Evolutionary conservation across 306 rosid species (phyloP).

Genomic region (Citrullus amarus): DNA sequence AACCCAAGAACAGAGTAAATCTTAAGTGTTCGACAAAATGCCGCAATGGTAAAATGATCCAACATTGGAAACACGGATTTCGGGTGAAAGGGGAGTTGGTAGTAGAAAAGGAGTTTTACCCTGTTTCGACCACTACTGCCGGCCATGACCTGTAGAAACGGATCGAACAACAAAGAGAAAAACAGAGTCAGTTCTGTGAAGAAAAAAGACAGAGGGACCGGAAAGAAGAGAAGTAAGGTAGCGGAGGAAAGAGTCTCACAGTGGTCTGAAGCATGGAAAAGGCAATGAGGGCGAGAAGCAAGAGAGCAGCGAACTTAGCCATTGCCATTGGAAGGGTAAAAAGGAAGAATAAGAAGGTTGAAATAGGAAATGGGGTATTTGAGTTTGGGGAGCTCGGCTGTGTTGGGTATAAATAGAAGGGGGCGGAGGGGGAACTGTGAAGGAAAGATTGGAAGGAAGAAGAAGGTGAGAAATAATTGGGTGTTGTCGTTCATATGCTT

Average conservation of each 20-base stretch:
- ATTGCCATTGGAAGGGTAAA: conserved; percentile 28
- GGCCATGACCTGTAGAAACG: conserved; percentile 44
- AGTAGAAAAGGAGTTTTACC: conserved; percentile 15
- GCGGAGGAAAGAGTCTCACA: conserved; percentile 20
- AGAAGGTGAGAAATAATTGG: conserved; percentile 1
- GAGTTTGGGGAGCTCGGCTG: neutral
- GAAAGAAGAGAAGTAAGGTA: neutral
- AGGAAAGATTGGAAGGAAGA: neutral
- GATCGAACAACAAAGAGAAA: neutral
- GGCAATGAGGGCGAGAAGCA: conserved; percentile 50
- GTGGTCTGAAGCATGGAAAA: conserved; percentile 52
- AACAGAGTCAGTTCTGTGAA: neutral
- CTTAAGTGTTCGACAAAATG: neutral
- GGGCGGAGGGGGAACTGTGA: too few relatives aligned
- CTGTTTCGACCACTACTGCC: conserved; percentile 16
- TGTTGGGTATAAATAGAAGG: conserved; percentile 32
- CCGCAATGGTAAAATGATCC: neutral
- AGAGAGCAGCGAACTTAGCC: conserved; percentile 31
- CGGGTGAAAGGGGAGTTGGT: neutral
- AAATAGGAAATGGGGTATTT: neutral
- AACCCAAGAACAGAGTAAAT: neutral
- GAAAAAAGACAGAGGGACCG: neutral
- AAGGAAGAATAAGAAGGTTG: neutral
- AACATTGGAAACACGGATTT: neutral
- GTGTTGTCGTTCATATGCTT: conserved; percentile 8